Conservation (phyloP, 371 early-diverging fungal species). For the Mortierella sp. region DNA sequence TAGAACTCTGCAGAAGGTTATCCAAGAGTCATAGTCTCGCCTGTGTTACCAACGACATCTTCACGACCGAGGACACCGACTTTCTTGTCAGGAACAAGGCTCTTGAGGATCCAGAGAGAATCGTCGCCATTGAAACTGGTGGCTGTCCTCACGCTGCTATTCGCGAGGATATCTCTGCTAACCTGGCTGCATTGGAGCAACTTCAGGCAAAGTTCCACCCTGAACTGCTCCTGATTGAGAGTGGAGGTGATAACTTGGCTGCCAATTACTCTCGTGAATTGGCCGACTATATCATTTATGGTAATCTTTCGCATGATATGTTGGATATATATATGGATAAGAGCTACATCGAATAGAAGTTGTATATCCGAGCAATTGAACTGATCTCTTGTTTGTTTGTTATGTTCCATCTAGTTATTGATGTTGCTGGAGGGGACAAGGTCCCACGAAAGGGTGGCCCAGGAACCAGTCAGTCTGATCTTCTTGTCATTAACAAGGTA, state of each 20-base stretch:
- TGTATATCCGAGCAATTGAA: neutral
- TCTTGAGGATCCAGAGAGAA: constrained; percentile 84
- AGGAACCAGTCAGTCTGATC: constrained; percentile 94
- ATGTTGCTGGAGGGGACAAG: constrained; percentile 96
- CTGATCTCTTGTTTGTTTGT: neutral
- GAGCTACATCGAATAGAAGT: neutral
- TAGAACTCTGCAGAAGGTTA: constrained; percentile 87
- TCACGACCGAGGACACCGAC: constrained; percentile 93
- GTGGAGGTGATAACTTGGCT: constrained; percentile 94
- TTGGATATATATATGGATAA: neutral
- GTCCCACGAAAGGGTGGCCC: constrained; percentile 92
- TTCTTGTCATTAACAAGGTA: constrained; percentile 91
- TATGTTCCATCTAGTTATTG: constrained; percentile 75
- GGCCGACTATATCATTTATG: constrained; percentile 95
- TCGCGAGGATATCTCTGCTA: constrained; percentile 96
- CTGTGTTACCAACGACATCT: constrained; percentile 90
- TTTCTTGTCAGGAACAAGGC: constrained; percentile 91
- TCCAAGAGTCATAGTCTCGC: constrained; percentile 86
- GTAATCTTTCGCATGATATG: constrained; percentile 12
- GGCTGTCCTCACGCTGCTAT: constrained; percentile 97
- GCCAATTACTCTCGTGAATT: constrained; percentile 90
- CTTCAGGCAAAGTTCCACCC: constrained; percentile 87
- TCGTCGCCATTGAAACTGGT: constrained; percentile 92
- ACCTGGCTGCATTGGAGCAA: constrained; percentile 90
- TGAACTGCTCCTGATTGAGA: constrained; percentile 89